These are phyloP conservation scores for Cadophora sp. DNA, from an alignment of 2,329 filamentous ascomycete species.

Conservation along the genomic window DNA sequence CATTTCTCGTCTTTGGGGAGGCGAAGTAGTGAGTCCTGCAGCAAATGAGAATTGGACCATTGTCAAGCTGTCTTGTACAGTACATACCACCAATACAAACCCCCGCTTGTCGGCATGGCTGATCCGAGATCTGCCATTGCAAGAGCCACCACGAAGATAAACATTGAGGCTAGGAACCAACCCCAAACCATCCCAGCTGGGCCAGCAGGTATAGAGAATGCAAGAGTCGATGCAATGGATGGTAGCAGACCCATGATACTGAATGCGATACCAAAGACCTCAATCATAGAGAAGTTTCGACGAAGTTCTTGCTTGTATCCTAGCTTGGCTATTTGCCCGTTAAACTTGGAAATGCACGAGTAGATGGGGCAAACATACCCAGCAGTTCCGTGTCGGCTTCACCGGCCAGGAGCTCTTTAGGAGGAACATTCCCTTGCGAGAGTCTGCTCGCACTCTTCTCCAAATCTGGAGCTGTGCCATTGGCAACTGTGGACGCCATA, in stretches of 20 bases:
- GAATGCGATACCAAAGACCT: conserved; percentile 66
- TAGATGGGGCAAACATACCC: conserved; percentile 30
- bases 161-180: conserved; percentile 63
- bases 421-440: conserved; percentile 29
- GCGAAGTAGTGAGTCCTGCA: conserved; percentile 65
- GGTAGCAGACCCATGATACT: conserved; percentile 67
- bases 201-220: conserved; percentile 64
- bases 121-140: conserved; percentile 62
- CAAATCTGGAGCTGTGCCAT: conserved; percentile 27
- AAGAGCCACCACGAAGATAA: conserved; percentile 65
- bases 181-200: conserved; percentile 68
- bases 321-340: conserved; percentile 35
- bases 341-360: background rate
- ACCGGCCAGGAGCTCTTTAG: conserved; percentile 34
- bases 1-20: conserved; percentile 59
- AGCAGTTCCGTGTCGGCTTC: conserved; percentile 45
- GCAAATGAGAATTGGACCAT: conserved; percentile 1
- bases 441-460: conserved; percentile 36
- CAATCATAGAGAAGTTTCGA: conserved; percentile 66
- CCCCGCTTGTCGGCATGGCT: conserved; percentile 64
- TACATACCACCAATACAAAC: conserved; percentile 55
- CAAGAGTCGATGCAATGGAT: conserved; percentile 64
- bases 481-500: conserved; percentile 21
- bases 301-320: conserved; percentile 63
- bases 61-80: background rate